Evolutionary conservation across 2,329 filamentous ascomycete species (phyloP).

Genomic region (Alternaria arborescens): DNA sequence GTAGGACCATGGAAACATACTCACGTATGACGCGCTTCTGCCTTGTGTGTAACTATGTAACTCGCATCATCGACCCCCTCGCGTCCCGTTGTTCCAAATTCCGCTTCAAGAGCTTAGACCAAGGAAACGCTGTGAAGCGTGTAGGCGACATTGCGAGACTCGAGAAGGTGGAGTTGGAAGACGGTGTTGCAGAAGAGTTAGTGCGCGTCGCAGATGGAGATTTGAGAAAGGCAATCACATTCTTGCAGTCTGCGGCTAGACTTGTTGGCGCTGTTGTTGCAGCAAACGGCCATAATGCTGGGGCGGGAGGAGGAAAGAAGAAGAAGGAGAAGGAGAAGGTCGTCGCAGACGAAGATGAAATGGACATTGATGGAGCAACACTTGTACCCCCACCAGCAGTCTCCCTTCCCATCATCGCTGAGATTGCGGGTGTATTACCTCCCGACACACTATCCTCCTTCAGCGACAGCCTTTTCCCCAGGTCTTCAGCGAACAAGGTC

Average conservation of each 20-base stretch:
- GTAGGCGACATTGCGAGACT: constrained; percentile 82
- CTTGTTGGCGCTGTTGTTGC: constrained; percentile 72
- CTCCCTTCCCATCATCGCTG: constrained; percentile 83
- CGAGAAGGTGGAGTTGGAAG: constrained; percentile 79
- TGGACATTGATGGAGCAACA: constrained; percentile 53
- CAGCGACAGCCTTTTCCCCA: constrained; percentile 77
- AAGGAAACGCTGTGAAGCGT: constrained; percentile 79
- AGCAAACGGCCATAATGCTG: constrained; percentile 28
- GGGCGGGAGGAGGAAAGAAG: constrained; percentile 45
- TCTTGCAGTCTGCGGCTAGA: constrained; percentile 90
- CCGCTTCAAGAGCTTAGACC: constrained; percentile 94
- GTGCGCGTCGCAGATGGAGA: constrained; percentile 93
- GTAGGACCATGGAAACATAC: constrained; percentile 98
- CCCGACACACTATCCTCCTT: constrained; percentile 74
- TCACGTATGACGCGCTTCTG: constrained; percentile 96
- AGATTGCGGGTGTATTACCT: constrained; percentile 96
- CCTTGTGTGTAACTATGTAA: constrained; percentile 98
- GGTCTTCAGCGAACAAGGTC: constrained; percentile 51
- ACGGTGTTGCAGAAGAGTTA: constrained; percentile 82
- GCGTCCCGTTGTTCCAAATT: constrained; percentile 96
- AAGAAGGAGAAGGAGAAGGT: constrained; percentile 57
- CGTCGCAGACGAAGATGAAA: constrained; percentile 63
- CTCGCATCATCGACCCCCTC: constrained; percentile 94
- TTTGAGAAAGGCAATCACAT: constrained; percentile 94
- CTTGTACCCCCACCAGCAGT: constrained; percentile 27